Evolutionary conservation across 805 yeast genomes (phyloP).

Genomic region (Cephaloascus fragrans): DNA sequence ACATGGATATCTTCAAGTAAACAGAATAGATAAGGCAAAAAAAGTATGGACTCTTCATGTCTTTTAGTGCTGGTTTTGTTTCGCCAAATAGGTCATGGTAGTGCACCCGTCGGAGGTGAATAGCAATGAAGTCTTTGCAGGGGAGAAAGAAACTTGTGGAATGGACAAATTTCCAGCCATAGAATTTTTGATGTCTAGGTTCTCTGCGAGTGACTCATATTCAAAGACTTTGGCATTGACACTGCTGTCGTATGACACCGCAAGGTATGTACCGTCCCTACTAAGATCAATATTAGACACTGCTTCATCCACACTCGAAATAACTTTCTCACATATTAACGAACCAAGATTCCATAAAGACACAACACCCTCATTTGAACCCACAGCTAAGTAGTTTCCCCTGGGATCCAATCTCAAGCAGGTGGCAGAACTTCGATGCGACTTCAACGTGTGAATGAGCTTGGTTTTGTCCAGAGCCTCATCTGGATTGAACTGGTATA

Average conservation of each 20-base stretch:
- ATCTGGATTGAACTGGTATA: slow-evolving; percentile 8
- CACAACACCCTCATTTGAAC: slow-evolving; percentile 48
- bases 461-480: slow-evolving; percentile 3
- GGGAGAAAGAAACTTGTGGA: neutral
- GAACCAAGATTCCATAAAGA: slow-evolving; percentile 37
- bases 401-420: slow-evolving; percentile 39
- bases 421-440: slow-evolving; percentile 43
- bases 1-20: too few relatives aligned
- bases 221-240: slow-evolving; percentile 31
- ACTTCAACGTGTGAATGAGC: slow-evolving; percentile 13
- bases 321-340: slow-evolving; percentile 23
- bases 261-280: slow-evolving; percentile 36
- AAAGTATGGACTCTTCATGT: too few relatives aligned
- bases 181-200: slow-evolving; percentile 15
- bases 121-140: neutral
- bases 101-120: neutral
- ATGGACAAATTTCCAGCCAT: slow-evolving; percentile 4
- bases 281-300: slow-evolving; percentile 27
- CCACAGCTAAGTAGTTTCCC: slow-evolving; percentile 41
- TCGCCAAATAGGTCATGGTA: neutral
- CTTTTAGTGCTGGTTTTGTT: too few relatives aligned
- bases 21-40: too few relatives aligned
- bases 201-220: slow-evolving; percentile 14
- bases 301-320: slow-evolving; percentile 32
- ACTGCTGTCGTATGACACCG: slow-evolving; percentile 32